phyloP scores from a whole-genome alignment of 176 grass and related monocot genomes.

The Pharus latifolius region DNA sequence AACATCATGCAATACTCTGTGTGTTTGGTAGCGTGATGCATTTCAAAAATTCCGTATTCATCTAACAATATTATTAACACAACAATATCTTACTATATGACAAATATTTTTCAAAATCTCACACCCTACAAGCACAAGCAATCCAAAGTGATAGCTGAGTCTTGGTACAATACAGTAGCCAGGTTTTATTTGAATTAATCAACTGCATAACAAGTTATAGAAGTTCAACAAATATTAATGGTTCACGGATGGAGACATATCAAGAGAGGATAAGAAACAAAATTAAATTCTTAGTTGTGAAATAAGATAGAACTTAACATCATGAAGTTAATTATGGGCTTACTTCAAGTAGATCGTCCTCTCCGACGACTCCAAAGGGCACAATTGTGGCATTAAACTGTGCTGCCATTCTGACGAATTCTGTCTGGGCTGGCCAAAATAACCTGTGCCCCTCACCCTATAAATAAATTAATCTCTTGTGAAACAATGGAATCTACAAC shows the following conservation, averaged over 20 bases:
- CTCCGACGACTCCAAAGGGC: conserved; percentile 62
- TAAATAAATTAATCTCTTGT: not conserved
- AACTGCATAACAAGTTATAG: not conserved
- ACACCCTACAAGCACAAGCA: no score
- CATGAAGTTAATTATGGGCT: not conserved
- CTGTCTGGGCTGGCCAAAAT: conserved; percentile 41
- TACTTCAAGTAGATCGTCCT: conserved; percentile 54
- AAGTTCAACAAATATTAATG: no score
- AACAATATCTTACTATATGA: no score
- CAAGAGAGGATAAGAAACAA: not conserved
- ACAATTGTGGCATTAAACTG: conserved; percentile 53
- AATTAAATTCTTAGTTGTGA: not conserved
- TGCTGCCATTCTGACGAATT: conserved; percentile 61
- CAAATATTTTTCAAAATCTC: no score
- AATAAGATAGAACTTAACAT: not conserved
- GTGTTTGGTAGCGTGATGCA: no score
- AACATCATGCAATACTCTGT: not conserved
- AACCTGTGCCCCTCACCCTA: conserved; percentile 58
- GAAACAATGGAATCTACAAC: not conserved
- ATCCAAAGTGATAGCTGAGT: no score
- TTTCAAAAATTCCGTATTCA: no score
- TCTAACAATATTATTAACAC: no score
- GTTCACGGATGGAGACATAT: no score
- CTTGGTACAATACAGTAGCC: no score
- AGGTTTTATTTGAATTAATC: no score